Conservation (phyloP, 2,329 filamentous ascomycete genomes). For the Zasmidium citrigriseum region DNA sequence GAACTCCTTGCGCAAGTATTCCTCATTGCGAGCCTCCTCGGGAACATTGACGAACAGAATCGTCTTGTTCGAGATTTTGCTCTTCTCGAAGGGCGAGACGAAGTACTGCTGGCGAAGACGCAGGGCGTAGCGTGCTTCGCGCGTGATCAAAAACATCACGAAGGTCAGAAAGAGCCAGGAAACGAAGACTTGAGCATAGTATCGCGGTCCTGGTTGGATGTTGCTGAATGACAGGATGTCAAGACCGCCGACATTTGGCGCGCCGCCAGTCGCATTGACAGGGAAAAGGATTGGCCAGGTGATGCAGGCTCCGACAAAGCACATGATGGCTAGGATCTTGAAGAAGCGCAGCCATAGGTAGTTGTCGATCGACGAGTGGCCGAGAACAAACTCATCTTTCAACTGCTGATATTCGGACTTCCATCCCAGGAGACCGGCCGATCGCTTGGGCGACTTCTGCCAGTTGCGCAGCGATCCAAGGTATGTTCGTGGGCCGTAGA, state of each 20-base stretch:
- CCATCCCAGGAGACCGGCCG: constrained; percentile 54
- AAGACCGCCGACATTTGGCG: constrained; percentile 20
- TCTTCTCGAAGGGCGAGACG: constrained; percentile 44
- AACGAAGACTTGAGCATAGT: constrained; percentile 44
- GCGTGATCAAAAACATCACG: constrained; percentile 47
- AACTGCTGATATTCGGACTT: constrained; percentile 34
- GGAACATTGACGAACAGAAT: constrained; percentile 50
- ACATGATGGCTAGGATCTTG: constrained; percentile 44
- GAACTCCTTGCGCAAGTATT: constrained; percentile 40
- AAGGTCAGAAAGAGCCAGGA: constrained; percentile 44
- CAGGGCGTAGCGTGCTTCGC: constrained; percentile 47
- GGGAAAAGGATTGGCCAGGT: constrained; percentile 51
- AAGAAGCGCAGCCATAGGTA: constrained; percentile 51
- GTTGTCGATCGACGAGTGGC: constrained; percentile 48
- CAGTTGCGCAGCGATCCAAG: constrained; percentile 31
- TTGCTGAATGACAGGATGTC: constrained; percentile 38
- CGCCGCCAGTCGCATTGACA: constrained; percentile 43
- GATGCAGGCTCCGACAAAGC: constrained; percentile 46
- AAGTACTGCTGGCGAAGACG: constrained; percentile 50
- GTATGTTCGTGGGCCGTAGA: constrained; percentile 38
- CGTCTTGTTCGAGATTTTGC: constrained; percentile 46
- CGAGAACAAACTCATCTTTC: constrained; percentile 44
- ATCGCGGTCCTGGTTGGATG: constrained; percentile 40
- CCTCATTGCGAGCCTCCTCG: constrained; percentile 40
- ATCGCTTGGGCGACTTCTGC: constrained; percentile 50